A percentile compares a stretch with the other conserved stretches of the same genome.
phyloP scores from a whole-genome alignment of 176 grass and related monocot genomes.

The Avena eriantha region DNA sequence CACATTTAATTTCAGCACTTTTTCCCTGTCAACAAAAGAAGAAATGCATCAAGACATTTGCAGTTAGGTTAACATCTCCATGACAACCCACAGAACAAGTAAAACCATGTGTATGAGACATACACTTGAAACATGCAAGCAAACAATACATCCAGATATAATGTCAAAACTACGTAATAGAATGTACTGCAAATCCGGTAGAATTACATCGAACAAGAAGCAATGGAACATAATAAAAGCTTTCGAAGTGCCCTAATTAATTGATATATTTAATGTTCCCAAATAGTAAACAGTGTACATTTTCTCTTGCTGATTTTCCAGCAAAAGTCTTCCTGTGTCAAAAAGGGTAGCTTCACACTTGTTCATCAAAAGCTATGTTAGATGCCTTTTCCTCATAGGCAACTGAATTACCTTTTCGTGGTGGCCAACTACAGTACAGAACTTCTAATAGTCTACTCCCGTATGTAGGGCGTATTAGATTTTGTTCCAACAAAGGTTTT shows the following conservation, averaged over 20 bases:
- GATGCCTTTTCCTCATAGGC: neutral
- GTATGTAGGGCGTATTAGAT: no score
- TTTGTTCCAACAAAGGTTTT: no score
- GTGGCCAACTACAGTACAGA: neutral
- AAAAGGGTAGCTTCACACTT: neutral
- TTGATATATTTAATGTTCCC: neutral
- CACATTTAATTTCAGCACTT: slow-evolving; percentile 89
- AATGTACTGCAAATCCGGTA: neutral
- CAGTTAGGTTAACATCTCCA: neutral
- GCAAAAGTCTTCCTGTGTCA: neutral
- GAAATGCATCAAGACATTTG: neutral
- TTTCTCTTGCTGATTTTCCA: slow-evolving; percentile 5
- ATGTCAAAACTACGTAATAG: neutral
- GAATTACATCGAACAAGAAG: neutral
- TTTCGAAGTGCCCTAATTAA: neutral
- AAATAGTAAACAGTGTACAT: neutral
- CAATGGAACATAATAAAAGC: neutral
- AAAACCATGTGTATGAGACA: neutral
- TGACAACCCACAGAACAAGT: neutral
- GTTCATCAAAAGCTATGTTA: neutral
- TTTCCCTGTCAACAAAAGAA: slow-evolving; percentile 70
- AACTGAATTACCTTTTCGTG: neutral
- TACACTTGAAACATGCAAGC: neutral
- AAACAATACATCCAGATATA: slow-evolving; percentile 4
- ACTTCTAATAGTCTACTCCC: neutral